phyloP scores from a whole-genome alignment of 2,329 filamentous ascomycete genomes.

The Beauveria medogensis region DNA sequence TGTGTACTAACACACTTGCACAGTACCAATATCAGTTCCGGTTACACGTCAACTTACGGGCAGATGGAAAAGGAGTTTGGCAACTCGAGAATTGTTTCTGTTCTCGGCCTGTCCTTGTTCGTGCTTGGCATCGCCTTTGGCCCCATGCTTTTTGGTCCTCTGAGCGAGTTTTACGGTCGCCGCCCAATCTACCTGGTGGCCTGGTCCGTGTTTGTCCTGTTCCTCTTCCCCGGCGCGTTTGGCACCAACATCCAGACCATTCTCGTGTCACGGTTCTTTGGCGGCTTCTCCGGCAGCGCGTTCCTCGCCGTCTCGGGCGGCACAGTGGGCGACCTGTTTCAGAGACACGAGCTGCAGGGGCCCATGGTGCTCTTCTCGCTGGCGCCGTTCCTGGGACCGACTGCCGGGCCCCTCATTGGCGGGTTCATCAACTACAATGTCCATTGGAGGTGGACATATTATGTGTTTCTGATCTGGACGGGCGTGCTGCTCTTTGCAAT shows the following conservation, averaged over 20 bases:
- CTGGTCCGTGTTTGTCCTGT: slow-evolving; percentile 68
- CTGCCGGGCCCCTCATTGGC: slow-evolving; percentile 54
- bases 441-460: slow-evolving; percentile 77
- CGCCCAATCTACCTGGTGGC: slow-evolving; percentile 71
- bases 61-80: slow-evolving; percentile 71
- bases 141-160: slow-evolving; percentile 53
- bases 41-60: slow-evolving; percentile 76
- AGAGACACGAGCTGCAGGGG: slow-evolving; percentile 56
- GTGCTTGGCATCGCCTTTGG: slow-evolving; percentile 66
- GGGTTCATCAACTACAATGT: slow-evolving; percentile 76
- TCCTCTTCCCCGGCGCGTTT: slow-evolving; percentile 73
- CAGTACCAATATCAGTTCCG: slow-evolving; percentile 77
- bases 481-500: slow-evolving; percentile 54
- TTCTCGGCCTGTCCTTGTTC: slow-evolving; percentile 73
- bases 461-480: slow-evolving; percentile 76
- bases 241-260: slow-evolving; percentile 76
- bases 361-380: slow-evolving; percentile 79
- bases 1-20: slow-evolving; percentile 9
- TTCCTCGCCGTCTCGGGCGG: slow-evolving; percentile 72
- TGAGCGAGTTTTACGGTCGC: slow-evolving; percentile 75
- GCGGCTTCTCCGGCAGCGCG: slow-evolving; percentile 61
- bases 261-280: slow-evolving; percentile 69
- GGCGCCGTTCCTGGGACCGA: slow-evolving; percentile 55
- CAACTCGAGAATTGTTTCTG: slow-evolving; percentile 62
- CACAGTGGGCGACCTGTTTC: slow-evolving; percentile 76